Evolutionary conservation across 1,284 basidiomycete species (phyloP), one percentile per base, ranked within the genome.

Genomic region (Chondrostereum purpureum): DNA sequence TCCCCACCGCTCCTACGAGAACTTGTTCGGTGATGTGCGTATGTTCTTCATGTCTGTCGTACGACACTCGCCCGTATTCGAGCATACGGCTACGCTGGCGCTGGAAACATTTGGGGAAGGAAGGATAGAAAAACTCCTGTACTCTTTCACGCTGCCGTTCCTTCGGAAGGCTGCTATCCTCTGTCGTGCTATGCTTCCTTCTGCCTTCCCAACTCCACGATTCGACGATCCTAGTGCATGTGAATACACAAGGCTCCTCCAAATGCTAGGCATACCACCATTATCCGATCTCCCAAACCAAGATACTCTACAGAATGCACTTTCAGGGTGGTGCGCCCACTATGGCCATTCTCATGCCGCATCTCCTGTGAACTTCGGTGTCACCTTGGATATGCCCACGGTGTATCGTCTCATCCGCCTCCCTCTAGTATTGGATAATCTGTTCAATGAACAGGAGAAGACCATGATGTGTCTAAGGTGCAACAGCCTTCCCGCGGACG

Each of bases 131-230:
- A 92, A 88, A 64, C 67, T 95, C 42, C 67, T 98, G 39, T 94
- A 95, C 61, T 75, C 82, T 0, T 92, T 94, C n/a, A n/a, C n/a
- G n/a, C n/a, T n/a, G n/a, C n/a, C n/a, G n/a, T n/a, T n/a, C n/a
- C n/a, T n/a, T n/a, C 84, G 94, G 27, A 80, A 89, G 3, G 89
- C 89, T 0, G 84, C 91, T 4, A 89, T 97, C 34, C 73, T 98
- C 8, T 90, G 85, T 52, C 83, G 87, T 11, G 78, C 89, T 1
- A 72, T 92, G 14, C 72, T 88, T 49, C 87, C 78, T 5, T 70
- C 66, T 19, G 71, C 77, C 12, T 83, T 86, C 54, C 66, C 75
- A 2, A 72, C 73, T 4, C 70, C 75, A 10, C 56, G 67, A 13
- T 58, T 64, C 20, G 62, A 54, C 20, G 59, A 58, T n/a, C 50